Evolutionary conservation across 768 basidiomycete species (phyloP), one percentile per base, ranked within the genome.

Genomic region (Leccinum variicolor): DNA sequence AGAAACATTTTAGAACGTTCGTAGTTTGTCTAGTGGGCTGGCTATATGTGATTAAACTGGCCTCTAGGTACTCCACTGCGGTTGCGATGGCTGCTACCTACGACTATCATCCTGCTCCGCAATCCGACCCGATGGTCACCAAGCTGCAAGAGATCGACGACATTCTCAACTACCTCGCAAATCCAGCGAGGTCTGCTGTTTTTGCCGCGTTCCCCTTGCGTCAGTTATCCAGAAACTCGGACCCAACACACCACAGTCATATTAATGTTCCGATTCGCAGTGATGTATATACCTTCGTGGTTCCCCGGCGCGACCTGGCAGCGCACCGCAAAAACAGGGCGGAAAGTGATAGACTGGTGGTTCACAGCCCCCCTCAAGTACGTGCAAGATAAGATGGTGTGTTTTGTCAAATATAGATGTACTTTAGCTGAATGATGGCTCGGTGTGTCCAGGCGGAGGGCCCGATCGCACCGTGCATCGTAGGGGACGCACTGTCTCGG

Each of bases 71-170:
- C 4, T 36, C 58, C n/a, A 59, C 58, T n/a, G 54, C 58, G 1
- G 56, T 59, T 21, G 39, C 58, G 11, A 59, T 59, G 55, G 58
- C 54, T 19, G 58, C 55, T 13, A 59, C 58, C 23, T 56, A 56
- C 4, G 58, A 57, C 29, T 57, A 59, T 25, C 58, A 59, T 19
- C 54, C 46, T 14, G 55, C 50, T 26, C 55, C 55, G 0, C 54
- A 45, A 25, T 51, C 55, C 36, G 58, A 59, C 19, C 58, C 58
- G 50, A 56, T 59, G 58, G 58, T 59, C 10, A 28, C 33, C 23
- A 59, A 57, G 19, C 21, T 59, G 28, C 52, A 47, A 11, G 23
- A 56, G 2, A 46, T 59, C n/a, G 51, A 51, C 1, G 50, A 14
- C 3, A 36, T 51, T 19, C 34, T 34, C 25, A 39, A 52, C n/a